These are phyloP conservation scores for Solanum habrochaites DNA, from an alignment of 257 asterid genomes.

Conservation along the genomic window DNA sequence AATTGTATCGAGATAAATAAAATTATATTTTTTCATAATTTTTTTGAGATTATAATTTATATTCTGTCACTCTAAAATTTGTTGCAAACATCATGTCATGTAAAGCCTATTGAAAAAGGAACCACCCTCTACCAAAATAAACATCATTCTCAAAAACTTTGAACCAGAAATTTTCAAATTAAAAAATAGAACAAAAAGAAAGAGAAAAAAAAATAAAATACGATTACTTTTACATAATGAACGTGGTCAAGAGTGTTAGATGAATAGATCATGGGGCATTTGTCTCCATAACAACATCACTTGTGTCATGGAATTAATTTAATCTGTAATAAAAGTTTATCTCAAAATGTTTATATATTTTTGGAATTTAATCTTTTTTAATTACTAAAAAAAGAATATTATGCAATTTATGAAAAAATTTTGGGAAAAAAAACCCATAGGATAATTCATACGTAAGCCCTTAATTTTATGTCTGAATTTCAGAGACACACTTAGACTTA, in stretches of 20 bases:
- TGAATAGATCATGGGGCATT: not conserved
- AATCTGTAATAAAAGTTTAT: not conserved
- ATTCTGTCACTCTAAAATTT: no score
- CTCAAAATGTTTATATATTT: not conserved
- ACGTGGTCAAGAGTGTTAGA: not conserved
- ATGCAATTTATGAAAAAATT: not conserved
- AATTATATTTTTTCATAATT: no score
- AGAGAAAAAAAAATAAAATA: not conserved
- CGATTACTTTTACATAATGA: not conserved
- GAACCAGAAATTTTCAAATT: not conserved
- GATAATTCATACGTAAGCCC: no score
- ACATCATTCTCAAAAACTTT: not conserved
- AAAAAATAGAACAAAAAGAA: not conserved
- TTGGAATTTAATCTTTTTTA: not conserved
- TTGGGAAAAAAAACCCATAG: no score
- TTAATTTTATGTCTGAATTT: no score
- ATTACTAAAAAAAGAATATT: not conserved
- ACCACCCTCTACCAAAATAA: not conserved
- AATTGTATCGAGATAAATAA: no score
- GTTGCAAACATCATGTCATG: rapidly evolving
- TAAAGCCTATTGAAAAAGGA: not conserved
- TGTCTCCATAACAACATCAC: not conserved
- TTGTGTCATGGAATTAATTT: not conserved
- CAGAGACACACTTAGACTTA: no score
- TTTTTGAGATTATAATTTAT: no score